phyloP scores from a whole-genome alignment of 1,284 basidiomycete species.

The Mycena sp. region DNA sequence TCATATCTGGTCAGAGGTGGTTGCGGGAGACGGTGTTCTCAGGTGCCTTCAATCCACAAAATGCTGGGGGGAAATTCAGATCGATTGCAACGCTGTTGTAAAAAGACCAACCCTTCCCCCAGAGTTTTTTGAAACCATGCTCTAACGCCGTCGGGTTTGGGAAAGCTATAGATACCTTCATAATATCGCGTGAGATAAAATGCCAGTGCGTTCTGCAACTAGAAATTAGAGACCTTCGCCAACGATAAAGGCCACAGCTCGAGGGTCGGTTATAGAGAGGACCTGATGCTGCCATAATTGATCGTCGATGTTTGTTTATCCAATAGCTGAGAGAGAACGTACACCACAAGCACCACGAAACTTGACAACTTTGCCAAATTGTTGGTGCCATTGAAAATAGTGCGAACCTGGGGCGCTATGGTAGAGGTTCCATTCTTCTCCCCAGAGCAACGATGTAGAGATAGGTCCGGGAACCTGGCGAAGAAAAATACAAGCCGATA shows the following conservation, averaged over 20 bases:
- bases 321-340: constrained; percentile 28
- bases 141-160: constrained; percentile 66
- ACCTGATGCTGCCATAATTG: constrained; percentile 55
- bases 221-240: too few species aligned
- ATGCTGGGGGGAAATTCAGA: constrained; percentile 50
- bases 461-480: constrained; percentile 57
- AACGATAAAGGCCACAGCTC: constrained; percentile 62
- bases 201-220: too few species aligned
- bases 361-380: constrained; percentile 60
- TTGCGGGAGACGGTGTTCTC: not conserved
- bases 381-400: constrained; percentile 60
- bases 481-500: constrained; percentile 44
- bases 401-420: constrained; percentile 55
- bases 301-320: constrained; percentile 13
- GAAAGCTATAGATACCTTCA: constrained; percentile 62
- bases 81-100: not conserved
- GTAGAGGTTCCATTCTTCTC: constrained; percentile 64
- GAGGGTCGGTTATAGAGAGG: constrained; percentile 61
- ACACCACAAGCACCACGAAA: constrained; percentile 66
- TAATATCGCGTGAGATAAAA: too few species aligned
- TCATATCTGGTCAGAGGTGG: constrained; percentile 36
- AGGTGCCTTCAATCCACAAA: constrained; percentile 65
- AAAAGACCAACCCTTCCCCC: constrained; percentile 38
- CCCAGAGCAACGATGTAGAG: constrained; percentile 60
- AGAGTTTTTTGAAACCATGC: constrained; percentile 67